Percentiles rank a stretch among this genome's conserved stretches.
phyloP scores from a whole-genome alignment of 805 yeast species.

The Saccharomycopsis sp. region DNA sequence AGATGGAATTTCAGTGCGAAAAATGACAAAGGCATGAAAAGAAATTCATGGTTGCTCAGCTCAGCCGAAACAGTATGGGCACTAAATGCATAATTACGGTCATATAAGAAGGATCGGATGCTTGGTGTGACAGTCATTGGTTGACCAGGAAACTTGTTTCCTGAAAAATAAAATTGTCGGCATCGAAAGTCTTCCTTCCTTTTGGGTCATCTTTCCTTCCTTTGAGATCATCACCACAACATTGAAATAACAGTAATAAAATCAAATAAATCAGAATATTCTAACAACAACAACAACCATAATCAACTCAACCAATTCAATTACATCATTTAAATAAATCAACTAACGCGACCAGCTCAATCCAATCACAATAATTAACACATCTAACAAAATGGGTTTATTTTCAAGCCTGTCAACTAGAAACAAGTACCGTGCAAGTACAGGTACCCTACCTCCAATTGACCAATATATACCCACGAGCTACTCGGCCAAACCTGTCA shows the following conservation, averaged over 20 bases:
- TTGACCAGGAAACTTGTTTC: background rate
- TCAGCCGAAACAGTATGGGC: background rate
- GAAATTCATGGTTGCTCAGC: background rate
- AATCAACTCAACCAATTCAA: no score
- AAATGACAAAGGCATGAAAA: background rate
- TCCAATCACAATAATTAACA: no score
- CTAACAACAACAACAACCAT: no score
- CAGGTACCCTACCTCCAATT: constrained; percentile 17
- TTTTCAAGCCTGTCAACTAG: background rate
- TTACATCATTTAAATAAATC: no score
- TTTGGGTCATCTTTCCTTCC: background rate
- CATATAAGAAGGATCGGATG: background rate
- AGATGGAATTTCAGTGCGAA: background rate
- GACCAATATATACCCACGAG: constrained; percentile 15
- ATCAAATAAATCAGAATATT: no score
- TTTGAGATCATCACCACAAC: no score
- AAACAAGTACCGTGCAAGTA: background rate
- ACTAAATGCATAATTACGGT: background rate
- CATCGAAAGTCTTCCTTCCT: background rate
- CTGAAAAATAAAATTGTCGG: background rate
- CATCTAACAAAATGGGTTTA: background rate
- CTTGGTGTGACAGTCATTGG: no score
- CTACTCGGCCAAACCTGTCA: background rate
- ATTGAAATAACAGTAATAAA: no score
- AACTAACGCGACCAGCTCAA: no score